These are phyloP conservation scores for Epichloe amarillans DNA, from an alignment of 2,329 filamentous ascomycete genomes.

Conservation along the genomic window DNA sequence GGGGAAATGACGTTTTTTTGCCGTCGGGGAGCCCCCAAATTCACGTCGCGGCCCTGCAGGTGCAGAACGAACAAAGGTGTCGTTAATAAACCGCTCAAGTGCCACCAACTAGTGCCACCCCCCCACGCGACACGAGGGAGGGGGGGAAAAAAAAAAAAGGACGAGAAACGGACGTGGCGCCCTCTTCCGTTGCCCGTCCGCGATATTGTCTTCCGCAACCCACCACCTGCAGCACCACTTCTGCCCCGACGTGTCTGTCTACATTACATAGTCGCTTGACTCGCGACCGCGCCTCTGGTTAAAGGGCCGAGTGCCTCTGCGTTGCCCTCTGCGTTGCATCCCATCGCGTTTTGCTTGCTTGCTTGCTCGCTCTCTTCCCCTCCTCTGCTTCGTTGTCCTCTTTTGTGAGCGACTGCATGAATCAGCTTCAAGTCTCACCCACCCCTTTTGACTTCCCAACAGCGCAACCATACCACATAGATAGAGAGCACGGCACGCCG, in stretches of 20 bases:
- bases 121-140: not conserved
- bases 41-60: too few species aligned
- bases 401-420: not conserved
- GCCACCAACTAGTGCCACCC: not conserved
- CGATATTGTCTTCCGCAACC: not conserved
- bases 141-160: too few species aligned
- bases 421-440: not conserved
- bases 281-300: not conserved
- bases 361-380: not conserved
- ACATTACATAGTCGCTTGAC: not conserved
- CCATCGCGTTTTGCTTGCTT: not conserved
- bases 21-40: not conserved
- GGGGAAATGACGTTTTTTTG: slow-evolving; percentile 1
- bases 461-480: not conserved
- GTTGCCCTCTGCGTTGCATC: not conserved
- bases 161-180: not conserved
- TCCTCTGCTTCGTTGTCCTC: not conserved
- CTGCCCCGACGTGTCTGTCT: not conserved
- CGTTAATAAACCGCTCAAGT: too few species aligned
- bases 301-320: not conserved
- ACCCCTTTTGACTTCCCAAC: not conserved
- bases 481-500: not conserved
- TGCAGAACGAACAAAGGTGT: too few species aligned
- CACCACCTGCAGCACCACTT: slow-evolving; percentile 1
- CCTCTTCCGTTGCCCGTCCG: not conserved